Conservation (phyloP, 371 early-diverging fungal species). For the Syncephalastrum sp. region DNA sequence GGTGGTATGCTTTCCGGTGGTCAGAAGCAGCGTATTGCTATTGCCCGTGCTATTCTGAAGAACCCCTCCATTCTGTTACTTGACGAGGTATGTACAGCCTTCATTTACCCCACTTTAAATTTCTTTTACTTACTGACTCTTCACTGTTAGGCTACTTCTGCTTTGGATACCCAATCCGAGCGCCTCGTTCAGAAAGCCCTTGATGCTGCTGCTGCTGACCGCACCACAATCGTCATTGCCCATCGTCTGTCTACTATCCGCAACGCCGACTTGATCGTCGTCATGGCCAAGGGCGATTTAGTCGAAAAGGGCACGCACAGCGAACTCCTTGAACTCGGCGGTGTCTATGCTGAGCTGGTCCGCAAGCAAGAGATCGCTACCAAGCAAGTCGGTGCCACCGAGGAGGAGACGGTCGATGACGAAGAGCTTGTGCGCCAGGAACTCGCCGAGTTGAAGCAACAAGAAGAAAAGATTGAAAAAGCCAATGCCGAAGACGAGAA, state of each 20-base stretch:
- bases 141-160: conserved; percentile 70
- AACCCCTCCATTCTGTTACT: conserved; percentile 29
- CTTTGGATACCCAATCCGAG: conserved; percentile 79
- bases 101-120: conserved; percentile 13
- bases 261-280: conserved; percentile 79
- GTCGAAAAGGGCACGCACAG: conserved; percentile 73
- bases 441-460: conserved; percentile 11
- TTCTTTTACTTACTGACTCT: conserved; percentile 6
- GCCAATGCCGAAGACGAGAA: conserved; percentile 4
- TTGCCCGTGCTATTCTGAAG: conserved; percentile 36
- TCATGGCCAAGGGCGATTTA: conserved; percentile 66
- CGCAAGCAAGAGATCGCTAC: conserved; percentile 49
- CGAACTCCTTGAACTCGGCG: conserved; percentile 45
- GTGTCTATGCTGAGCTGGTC: conserved; percentile 52
- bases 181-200: conserved; percentile 77
- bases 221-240: conserved; percentile 90
- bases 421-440: conserved; percentile 19
- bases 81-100: conserved; percentile 24
- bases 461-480: conserved; percentile 12
- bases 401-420: conserved; percentile 18
- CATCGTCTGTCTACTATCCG: conserved; percentile 78
- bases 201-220: conserved; percentile 66
- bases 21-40: conserved; percentile 48
- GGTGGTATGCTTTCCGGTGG: conserved; percentile 79
- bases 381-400: conserved; percentile 20